phyloP scores from a whole-genome alignment of 2,329 filamentous ascomycete genomes.

The Beauveria sp. region DNA sequence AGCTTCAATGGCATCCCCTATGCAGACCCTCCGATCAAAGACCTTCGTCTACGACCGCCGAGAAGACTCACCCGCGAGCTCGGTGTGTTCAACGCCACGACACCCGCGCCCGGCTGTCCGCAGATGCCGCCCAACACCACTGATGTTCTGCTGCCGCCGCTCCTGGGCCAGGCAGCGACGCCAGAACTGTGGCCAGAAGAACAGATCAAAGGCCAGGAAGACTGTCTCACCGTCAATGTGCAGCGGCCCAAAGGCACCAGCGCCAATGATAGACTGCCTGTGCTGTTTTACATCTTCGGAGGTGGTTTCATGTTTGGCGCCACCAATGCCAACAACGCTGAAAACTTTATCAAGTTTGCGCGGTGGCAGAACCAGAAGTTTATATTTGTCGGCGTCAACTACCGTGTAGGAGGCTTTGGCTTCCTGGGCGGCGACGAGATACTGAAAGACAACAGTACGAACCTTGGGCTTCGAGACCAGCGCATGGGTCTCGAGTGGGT shows the following conservation, averaged over 20 bases:
- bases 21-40: conserved; percentile 50
- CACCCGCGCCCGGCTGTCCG: conserved; percentile 45
- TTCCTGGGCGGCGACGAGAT: conserved; percentile 52
- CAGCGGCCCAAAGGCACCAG: conserved; percentile 36
- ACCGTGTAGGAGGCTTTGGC: conserved; percentile 54
- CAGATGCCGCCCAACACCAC: conserved; percentile 35
- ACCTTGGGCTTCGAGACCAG: conserved; percentile 55
- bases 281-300: conserved; percentile 51
- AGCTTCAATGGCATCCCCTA: conserved; percentile 57
- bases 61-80: conserved; percentile 30
- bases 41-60: conserved; percentile 51
- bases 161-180: neutral
- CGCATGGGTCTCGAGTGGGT: conserved; percentile 55
- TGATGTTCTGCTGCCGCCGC: neutral
- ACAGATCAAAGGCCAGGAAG: conserved; percentile 34
- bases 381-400: conserved; percentile 58
- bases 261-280: conserved; percentile 38
- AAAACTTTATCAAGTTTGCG: conserved; percentile 24
- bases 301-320: conserved; percentile 37
- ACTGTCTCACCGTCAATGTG: conserved; percentile 44
- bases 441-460: conserved; percentile 45
- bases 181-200: neutral
- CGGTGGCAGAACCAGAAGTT: conserved; percentile 44
- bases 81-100: conserved; percentile 38
- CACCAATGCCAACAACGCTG: conserved; percentile 31